Evolutionary conservation across 1,284 basidiomycete genomes (phyloP).

Genomic region (Gymnopus androsaceus): DNA sequence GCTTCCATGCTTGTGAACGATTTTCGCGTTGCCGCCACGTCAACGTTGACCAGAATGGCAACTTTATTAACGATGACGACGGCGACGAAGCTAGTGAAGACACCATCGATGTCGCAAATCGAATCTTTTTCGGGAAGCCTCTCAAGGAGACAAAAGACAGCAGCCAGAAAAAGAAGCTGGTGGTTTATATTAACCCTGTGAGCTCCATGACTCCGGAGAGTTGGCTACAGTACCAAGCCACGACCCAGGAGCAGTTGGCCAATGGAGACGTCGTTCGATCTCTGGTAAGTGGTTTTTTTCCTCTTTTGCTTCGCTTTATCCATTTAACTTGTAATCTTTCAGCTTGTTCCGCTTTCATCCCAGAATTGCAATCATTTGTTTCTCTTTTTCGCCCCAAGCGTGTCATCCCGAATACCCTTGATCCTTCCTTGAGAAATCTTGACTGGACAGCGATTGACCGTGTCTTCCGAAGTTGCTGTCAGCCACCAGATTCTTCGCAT

Average conservation of each 20-base stretch:
- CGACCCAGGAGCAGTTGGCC: conserved; percentile 45
- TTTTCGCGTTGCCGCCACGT: conserved; percentile 73
- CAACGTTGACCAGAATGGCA: conserved; percentile 36
- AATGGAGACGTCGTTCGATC: conserved; percentile 41
- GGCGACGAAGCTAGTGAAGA: conserved; percentile 2
- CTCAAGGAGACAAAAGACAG: conserved; percentile 1
- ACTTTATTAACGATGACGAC: background rate
- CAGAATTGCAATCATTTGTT: conserved; percentile 82
- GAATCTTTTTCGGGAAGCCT: background rate
- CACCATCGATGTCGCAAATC: background rate
- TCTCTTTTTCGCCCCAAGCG: conserved; percentile 73
- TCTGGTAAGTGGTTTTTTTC: conserved; percentile 49
- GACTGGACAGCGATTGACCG: conserved; percentile 71
- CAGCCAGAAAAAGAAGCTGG: conserved; percentile 45
- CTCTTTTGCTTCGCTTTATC: background rate
- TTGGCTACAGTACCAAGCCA: conserved; percentile 65
- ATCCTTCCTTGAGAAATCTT: conserved; percentile 57
- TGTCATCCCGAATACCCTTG: conserved; percentile 80
- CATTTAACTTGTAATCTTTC: background rate
- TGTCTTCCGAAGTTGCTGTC: conserved; percentile 58
- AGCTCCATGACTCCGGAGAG: conserved; percentile 54
- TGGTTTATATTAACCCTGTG: conserved; percentile 80
- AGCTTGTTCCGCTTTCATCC: conserved; percentile 84
- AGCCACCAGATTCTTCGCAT: conserved; percentile 31
- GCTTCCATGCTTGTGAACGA: conserved; percentile 92